Percentiles rank a stretch among this genome's conserved stretches.
Conservation (phyloP, 306 rosid species). For the Sesbania bispinosa region DNA sequence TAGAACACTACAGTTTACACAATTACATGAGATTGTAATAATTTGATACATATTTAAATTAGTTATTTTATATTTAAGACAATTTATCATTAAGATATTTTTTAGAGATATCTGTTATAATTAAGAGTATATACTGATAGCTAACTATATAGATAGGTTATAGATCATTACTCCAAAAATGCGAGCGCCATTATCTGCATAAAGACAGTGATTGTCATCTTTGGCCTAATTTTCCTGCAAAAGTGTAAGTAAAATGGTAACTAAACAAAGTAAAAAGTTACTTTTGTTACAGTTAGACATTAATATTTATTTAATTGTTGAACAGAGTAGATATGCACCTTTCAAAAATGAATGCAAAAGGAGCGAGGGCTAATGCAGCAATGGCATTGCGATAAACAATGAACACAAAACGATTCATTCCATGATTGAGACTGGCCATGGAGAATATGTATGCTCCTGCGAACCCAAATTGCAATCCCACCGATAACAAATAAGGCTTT, state of each 20-base stretch:
- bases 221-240: constrained; percentile 69
- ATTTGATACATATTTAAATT: neutral
- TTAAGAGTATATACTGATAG: neutral
- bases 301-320: neutral
- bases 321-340: constrained; percentile 31
- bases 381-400: constrained; percentile 62
- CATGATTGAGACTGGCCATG: constrained; percentile 51
- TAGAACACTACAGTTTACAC: neutral
- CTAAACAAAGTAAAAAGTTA: neutral
- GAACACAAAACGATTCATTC: constrained; percentile 63
- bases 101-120: neutral
- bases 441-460: constrained; percentile 58
- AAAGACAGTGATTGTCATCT: constrained; percentile 57
- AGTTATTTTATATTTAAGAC: neutral
- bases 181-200: constrained; percentile 54
- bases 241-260: neutral
- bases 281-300: no score
- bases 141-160: neutral
- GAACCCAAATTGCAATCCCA: constrained; percentile 57
- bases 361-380: constrained; percentile 57
- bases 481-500: constrained; percentile 53
- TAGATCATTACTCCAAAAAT: constrained; percentile 58
- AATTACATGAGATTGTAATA: neutral
- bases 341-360: constrained; percentile 58
- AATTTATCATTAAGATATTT: neutral